Evolutionary conservation across 495 filamentous ascomycete species (phyloP).

Genomic region (Penicillium taxi): DNA sequence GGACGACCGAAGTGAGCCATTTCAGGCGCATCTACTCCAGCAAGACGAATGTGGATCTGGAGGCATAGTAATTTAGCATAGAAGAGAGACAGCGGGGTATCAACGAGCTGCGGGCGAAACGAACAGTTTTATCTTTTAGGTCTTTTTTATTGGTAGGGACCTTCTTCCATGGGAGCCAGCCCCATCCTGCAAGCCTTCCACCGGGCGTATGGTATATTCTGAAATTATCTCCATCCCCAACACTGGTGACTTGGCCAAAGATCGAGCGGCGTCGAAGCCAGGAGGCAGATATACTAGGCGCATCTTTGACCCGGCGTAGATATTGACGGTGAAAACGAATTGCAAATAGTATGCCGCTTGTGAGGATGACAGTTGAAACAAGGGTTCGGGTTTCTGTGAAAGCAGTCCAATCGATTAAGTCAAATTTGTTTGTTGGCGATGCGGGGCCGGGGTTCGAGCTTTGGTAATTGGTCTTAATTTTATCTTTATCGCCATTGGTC

Average conservation of each 20-base stretch:
- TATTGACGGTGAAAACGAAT: conserved; percentile 51
- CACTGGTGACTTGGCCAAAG: conserved; percentile 80
- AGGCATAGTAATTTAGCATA: background rate
- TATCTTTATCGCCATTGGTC: conserved; percentile 26
- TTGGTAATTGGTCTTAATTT: conserved; percentile 6
- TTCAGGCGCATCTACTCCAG: conserved; percentile 90
- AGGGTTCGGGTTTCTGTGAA: conserved; percentile 60
- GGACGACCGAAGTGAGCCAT: conserved; percentile 82
- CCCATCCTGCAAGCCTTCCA: conserved; percentile 80
- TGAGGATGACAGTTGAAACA: conserved; percentile 61
- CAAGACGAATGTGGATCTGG: conserved; percentile 73
- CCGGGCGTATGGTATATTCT: conserved; percentile 90
- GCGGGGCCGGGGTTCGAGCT: conserved; percentile 9
- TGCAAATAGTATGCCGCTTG: conserved; percentile 51
- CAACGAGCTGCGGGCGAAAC: conserved; percentile 16
- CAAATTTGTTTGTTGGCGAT: conserved; percentile 9
- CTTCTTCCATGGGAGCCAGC: conserved; percentile 68
- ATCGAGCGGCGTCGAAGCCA: conserved; percentile 63
- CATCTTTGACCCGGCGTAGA: conserved; percentile 72
- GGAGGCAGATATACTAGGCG: conserved; percentile 58
- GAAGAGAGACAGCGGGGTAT: background rate
- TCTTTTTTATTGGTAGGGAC: conserved; percentile 60
- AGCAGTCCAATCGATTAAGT: conserved; percentile 50
- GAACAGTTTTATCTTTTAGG: conserved; percentile 69
- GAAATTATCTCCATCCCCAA: conserved; percentile 95